Percentiles rank a stretch among this genome's conserved stretches.
phyloP scores from a whole-genome alignment of 1,284 basidiomycete genomes.

The Ustilago tritici region DNA sequence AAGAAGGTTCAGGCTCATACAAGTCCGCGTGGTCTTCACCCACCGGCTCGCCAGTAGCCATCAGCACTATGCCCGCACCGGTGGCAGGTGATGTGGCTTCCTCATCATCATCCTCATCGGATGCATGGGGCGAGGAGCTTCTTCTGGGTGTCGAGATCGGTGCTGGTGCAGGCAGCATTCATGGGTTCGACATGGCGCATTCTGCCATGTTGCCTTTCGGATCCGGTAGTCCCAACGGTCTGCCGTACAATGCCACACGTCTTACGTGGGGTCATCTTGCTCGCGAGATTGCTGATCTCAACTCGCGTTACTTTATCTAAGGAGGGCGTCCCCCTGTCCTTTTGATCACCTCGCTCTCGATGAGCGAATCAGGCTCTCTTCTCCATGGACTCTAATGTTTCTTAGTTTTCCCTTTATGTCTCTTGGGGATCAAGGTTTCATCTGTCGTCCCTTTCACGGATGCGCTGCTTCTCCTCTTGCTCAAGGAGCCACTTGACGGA shows the following conservation, averaged over 20 bases:
- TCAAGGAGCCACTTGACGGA: background rate
- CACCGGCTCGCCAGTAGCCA: constrained; percentile 20
- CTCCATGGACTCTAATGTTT: constrained; percentile 10
- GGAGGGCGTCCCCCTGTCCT: background rate
- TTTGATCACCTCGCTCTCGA: constrained; percentile 4
- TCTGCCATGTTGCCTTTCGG: constrained; percentile 45
- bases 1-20: constrained; percentile 43
- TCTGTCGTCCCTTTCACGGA: too few species aligned
- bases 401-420: background rate
- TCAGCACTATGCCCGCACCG: constrained; percentile 2
- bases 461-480: background rate
- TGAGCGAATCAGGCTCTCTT: constrained; percentile 3
- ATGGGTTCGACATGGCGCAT: constrained; percentile 50
- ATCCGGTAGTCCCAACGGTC: constrained; percentile 50
- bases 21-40: constrained; percentile 42
- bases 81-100: background rate
- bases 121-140: constrained; percentile 23
- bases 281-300: constrained; percentile 62
- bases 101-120: background rate
- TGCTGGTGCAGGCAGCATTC: constrained; percentile 53
- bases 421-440: background rate
- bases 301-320: constrained; percentile 60
- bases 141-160: constrained; percentile 57
- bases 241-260: constrained; percentile 46
- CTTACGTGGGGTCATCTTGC: constrained; percentile 60